A percentile compares a stretch with the other conserved stretches of the same genome.
These are phyloP conservation scores for Colletotrichum coccodes DNA, from an alignment of 2,329 filamentous ascomycete species.

Conservation along the genomic window DNA sequence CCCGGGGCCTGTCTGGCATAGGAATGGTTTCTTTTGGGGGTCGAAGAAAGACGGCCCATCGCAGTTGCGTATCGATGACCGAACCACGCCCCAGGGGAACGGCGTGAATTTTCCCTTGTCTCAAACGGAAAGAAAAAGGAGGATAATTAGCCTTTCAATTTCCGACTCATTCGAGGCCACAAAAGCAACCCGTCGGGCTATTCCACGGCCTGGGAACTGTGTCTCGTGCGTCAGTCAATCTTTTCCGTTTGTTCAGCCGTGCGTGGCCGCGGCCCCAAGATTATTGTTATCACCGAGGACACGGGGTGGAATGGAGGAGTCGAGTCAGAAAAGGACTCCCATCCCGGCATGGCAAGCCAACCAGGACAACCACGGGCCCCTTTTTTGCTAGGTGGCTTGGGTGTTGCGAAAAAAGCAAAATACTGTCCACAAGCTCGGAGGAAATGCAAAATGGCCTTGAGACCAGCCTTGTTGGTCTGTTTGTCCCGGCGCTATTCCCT, in stretches of 20 bases:
- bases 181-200: constrained; percentile 20
- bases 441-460: not conserved
- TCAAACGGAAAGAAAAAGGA: constrained; percentile 9
- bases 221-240: not conserved
- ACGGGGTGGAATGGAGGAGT: constrained; percentile 14
- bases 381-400: constrained; percentile 17
- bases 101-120: not conserved
- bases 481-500: not conserved
- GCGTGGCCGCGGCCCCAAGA: not conserved
- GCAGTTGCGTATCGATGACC: constrained; percentile 8
- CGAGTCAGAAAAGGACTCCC: constrained; percentile 8
- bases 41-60: not conserved
- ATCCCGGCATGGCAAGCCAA: not conserved
- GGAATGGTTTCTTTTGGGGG: constrained; percentile 26
- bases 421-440: constrained; percentile 2
- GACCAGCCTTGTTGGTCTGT: not conserved
- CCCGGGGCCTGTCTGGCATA: not conserved
- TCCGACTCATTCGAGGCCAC: not conserved
- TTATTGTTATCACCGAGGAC: constrained; percentile 4
- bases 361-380: not conserved
- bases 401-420: constrained; percentile 21
- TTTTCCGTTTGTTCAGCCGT: not conserved
- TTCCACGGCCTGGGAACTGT: not conserved
- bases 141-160: not conserved
- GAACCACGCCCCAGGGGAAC: constrained; percentile 1